Base-by-base conservation (phyloP, 305 asterid genomes). In the Fraxinus floribunda region DNA sequence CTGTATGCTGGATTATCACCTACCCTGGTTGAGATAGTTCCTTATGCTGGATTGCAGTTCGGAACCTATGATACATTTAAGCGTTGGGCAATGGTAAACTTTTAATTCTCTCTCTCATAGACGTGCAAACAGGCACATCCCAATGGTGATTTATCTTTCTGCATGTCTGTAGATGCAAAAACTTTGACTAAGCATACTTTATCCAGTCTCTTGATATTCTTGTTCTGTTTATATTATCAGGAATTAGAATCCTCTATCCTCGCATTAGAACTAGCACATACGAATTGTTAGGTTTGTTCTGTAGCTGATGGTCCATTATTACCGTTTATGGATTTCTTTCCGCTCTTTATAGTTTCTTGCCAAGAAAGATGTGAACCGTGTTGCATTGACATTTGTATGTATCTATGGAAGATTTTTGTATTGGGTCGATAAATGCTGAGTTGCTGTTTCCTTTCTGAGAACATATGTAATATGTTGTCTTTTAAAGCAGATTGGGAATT, bases 41-140 rank as follows among this genome's bases (percentile, higher is more conserved):
- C 99, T 82, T 95, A 94, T 86, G 99, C 98, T 29, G 99, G 98
- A 77, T 79, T 95, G 88, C 99, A 94, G 68, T 92, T 95, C 82
- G 99, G 99, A 78, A 95, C 97, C 34, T 95, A 94, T 30, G 99
- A 95, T 83, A 92, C 98, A 34, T 93, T 95, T 89, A 94, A 95
- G 81, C 98, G 98, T 26, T 94, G 99, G 99, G 36, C 89, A 78
- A 85, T 89, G 95, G 98, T 95, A 86, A 88, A 66, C 74, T 32
- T 78, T 57, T 75, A 35, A 64, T 55, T 74, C 79, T 75, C 32
- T 30, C 72, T 80, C 79, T 76, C 66, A 77, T 22, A 60, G 13
- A 6, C 9, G 30, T 60, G 13, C 30, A 60, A 18, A 20, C 15
- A 7, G 70, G 71, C 11, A 18, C 30, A 18, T 60, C 70, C 30